Evolutionary conservation across 257 asterid genomes (phyloP).

Genomic region (Pogostemon cablin): DNA sequence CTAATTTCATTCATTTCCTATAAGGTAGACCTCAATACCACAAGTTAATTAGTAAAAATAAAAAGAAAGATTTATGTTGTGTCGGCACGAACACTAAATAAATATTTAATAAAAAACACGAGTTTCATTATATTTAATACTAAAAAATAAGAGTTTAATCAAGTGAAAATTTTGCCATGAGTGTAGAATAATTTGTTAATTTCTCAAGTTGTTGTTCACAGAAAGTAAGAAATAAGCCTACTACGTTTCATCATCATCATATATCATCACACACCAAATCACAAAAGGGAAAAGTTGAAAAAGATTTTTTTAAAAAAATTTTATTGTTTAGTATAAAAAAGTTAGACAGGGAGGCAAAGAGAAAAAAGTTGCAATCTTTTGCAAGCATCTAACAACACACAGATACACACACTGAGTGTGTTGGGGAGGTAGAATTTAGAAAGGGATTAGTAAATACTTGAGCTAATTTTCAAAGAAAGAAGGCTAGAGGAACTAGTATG

Average conservation of each 20-base stretch:
- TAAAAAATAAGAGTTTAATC: no score
- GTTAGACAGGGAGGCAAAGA: conserved; percentile 15
- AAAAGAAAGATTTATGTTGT: no score
- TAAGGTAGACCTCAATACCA: no score
- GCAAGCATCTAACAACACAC: conserved; percentile 40
- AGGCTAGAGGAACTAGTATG: conserved; percentile 8
- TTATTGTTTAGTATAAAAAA: background rate
- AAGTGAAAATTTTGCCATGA: background rate
- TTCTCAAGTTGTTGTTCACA: conserved; percentile 21
- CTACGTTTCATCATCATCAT: conserved; percentile 39
- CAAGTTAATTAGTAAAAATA: no score
- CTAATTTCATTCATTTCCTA: no score
- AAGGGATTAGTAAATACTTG: conserved; percentile 23
- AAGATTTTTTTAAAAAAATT: conserved; percentile 5
- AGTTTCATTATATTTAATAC: no score
- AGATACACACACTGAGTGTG: conserved; percentile 27
- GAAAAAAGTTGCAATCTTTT: conserved; percentile 41
- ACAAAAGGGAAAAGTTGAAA: background rate
- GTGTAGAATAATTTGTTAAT: background rate
- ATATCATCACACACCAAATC: conserved; percentile 21
- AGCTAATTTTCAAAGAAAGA: conserved; percentile 25
- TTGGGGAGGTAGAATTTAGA: conserved; percentile 24
- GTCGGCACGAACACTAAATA: no score
- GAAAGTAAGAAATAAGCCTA: conserved; percentile 39
- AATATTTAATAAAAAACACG: no score